These are phyloP conservation scores for Karstenula rhodostoma DNA, from an alignment of 2,329 filamentous ascomycete species.

Conservation along the genomic window DNA sequence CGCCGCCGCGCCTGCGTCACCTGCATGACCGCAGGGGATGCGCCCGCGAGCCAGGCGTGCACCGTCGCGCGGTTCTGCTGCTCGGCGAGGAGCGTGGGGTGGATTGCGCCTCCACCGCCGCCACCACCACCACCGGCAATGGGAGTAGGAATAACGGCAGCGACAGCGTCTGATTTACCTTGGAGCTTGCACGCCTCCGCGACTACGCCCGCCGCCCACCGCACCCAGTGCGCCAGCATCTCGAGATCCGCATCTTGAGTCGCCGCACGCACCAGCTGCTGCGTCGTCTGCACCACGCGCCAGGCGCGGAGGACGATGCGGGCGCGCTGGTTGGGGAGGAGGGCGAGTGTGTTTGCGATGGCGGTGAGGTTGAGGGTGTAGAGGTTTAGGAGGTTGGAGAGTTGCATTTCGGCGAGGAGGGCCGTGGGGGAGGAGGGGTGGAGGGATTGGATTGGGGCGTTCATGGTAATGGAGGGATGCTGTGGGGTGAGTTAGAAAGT, in stretches of 20 bases:
- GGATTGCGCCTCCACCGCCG: not conserved
- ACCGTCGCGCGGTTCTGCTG: not conserved
- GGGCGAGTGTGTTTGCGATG: not conserved
- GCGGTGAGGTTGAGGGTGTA: not conserved
- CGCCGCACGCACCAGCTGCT: not conserved
- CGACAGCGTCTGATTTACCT: no score
- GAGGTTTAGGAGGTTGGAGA: not conserved
- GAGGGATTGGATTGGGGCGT: not conserved
- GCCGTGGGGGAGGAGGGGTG: not conserved
- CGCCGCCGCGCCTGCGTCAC: not conserved
- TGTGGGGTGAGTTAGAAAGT: no score
- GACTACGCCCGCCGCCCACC: not conserved
- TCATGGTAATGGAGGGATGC: no score
- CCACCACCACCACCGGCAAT: no score
- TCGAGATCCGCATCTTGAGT: not conserved
- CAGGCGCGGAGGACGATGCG: not conserved
- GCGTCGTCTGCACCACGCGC: not conserved
- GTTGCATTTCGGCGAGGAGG: not conserved
- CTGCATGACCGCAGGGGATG: not conserved
- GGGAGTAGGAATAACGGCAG: no score
- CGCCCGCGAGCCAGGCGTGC: not conserved
- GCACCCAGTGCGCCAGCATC: not conserved
- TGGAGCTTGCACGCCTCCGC: no score
- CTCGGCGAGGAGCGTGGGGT: not conserved
- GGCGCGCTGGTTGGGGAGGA: not conserved